phyloP scores from a whole-genome alignment of 2,329 filamentous ascomycete species.

The Ceratocystiopsis brevicomis region DNA sequence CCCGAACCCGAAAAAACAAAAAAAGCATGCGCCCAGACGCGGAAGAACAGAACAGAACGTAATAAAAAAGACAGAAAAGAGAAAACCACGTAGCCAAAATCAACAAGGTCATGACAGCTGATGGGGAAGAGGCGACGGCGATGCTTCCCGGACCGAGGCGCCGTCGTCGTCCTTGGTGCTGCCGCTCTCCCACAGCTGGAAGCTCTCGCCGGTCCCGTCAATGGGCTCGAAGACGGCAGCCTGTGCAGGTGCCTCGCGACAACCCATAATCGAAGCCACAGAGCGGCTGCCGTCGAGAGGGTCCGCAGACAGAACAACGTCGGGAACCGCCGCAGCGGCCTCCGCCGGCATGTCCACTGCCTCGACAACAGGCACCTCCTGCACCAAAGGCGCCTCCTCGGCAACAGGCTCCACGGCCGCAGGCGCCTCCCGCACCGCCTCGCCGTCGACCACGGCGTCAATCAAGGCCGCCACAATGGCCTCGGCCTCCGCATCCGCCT shows the following conservation, averaged over 20 bases:
- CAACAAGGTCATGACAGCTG: too few species aligned
- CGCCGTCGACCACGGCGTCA: constrained; percentile 9
- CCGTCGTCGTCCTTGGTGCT: constrained; percentile 38
- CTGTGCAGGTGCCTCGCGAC: constrained; percentile 17
- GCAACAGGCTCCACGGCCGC: background rate
- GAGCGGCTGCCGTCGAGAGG: too few species aligned
- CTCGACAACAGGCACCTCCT: constrained; percentile 6
- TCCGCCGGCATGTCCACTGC: background rate
- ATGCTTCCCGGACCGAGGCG: too few species aligned
- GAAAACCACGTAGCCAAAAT: too few species aligned
- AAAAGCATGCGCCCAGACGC: too few species aligned
- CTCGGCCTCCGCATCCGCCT: background rate
- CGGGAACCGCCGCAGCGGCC: background rate
- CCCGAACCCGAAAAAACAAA: too few species aligned
- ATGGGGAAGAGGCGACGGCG: too few species aligned
- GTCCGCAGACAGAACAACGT: too few species aligned
- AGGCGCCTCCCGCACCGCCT: background rate
- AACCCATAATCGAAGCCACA: constrained; percentile 21
- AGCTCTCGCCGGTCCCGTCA: constrained; percentile 38
- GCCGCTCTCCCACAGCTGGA: constrained; percentile 54
- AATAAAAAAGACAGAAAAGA: too few species aligned
- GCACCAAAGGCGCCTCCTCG: background rate
- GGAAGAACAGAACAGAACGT: too few species aligned
- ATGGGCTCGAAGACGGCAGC: constrained; percentile 33
- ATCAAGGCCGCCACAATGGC: constrained; percentile 3